phyloP scores from a whole-genome alignment of 192 early-diverging fungal species.

The Backusella sp. region DNA sequence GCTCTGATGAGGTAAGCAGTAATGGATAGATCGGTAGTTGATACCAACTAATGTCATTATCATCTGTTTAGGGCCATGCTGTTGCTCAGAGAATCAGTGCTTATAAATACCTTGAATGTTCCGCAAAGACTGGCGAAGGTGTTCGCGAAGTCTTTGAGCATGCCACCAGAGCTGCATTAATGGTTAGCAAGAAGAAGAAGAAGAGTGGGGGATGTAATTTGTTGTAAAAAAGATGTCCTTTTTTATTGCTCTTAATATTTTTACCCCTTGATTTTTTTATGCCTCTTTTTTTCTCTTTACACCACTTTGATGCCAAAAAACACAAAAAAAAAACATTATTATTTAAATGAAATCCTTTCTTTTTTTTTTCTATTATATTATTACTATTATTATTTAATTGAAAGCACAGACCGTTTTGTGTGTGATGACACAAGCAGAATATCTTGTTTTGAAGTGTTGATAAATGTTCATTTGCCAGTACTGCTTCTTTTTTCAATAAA shows the following conservation, averaged over 20 bases:
- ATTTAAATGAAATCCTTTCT: background rate
- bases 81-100: constrained; percentile 87
- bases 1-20: constrained; percentile 61
- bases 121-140: constrained; percentile 76
- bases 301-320: background rate
- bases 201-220: constrained; percentile 24
- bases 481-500: background rate
- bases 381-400: background rate
- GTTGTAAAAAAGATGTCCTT: constrained; percentile 19
- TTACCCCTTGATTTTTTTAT: constrained; percentile 8
- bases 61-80: constrained; percentile 53
- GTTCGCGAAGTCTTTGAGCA: constrained; percentile 86
- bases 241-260: background rate
- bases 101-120: constrained; percentile 85
- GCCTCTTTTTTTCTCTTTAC: background rate
- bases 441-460: background rate
- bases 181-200: constrained; percentile 35
- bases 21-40: background rate
- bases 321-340: background rate
- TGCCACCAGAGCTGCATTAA: constrained; percentile 83
- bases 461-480: background rate
- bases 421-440: background rate
- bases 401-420: background rate
- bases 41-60: background rate
- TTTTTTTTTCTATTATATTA: background rate